These are phyloP conservation scores for Magnolia officinalis DNA, from an alignment of 164 flowering plant genomes.

Conservation along the genomic window DNA sequence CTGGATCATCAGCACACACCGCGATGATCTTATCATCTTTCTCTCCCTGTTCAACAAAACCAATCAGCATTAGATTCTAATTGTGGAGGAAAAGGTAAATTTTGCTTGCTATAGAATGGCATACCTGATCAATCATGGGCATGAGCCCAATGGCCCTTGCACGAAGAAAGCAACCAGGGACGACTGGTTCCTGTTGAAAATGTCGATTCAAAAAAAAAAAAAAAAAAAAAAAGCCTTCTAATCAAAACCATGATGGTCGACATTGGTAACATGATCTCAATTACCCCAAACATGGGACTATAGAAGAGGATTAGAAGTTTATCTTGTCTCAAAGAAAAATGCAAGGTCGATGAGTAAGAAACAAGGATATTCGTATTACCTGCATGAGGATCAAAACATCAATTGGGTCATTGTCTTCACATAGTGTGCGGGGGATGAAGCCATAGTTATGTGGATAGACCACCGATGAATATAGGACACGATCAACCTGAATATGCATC, in stretches of 20 bases:
- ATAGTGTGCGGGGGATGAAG: slow-evolving; percentile 66
- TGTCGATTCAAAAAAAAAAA: background rate
- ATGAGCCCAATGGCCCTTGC: slow-evolving; percentile 64
- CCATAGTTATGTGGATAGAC: slow-evolving; percentile 80
- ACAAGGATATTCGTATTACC: slow-evolving; percentile 25
- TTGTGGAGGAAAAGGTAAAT: background rate
- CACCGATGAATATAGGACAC: slow-evolving; percentile 63
- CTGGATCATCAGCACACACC: slow-evolving; percentile 79
- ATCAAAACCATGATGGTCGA: background rate
- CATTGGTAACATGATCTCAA: background rate
- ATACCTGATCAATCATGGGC: slow-evolving; percentile 61
- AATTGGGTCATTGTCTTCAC: slow-evolving; percentile 75
- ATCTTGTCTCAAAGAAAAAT: background rate
- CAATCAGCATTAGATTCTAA: background rate
- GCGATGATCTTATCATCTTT: slow-evolving; percentile 77
- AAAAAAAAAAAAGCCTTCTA: no score
- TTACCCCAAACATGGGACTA: background rate
- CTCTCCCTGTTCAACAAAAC: slow-evolving; percentile 47
- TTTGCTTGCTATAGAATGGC: background rate
- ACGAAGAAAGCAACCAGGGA: slow-evolving; percentile 66
- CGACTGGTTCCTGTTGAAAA: slow-evolving; percentile 54
- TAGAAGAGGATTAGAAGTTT: background rate
- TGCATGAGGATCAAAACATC: slow-evolving; percentile 74
- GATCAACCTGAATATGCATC: slow-evolving; percentile 51
- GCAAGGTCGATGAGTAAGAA: background rate